These are phyloP conservation scores for Nasturtium officinale DNA, from an alignment of 345 rosid genomes.

Conservation along the genomic window DNA sequence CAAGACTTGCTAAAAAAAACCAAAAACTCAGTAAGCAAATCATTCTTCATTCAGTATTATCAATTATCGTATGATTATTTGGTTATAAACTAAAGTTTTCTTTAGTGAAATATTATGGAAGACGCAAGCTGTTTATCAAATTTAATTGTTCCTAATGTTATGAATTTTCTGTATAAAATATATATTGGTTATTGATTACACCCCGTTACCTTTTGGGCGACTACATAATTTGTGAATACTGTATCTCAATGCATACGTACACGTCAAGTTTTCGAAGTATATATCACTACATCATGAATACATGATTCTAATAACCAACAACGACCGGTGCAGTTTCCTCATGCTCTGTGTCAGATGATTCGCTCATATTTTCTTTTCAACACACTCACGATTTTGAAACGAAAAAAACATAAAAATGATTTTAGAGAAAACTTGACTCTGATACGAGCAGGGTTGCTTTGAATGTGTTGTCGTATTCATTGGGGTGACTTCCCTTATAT, in stretches of 20 bases:
- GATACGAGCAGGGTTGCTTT: too few species aligned
- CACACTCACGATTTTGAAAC: too few species aligned
- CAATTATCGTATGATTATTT: neutral
- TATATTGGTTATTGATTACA: neutral
- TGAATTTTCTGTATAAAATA: neutral
- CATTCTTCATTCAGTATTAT: neutral
- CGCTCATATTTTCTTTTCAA: too few species aligned
- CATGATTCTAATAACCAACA: neutral
- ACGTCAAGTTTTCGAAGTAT: neutral
- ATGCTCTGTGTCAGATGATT: too few species aligned
- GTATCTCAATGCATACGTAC: neutral
- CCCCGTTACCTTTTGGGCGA: conserved; percentile 2
- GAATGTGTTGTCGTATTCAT: too few species aligned
- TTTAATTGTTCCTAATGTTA: neutral
- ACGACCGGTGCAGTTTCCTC: neutral
- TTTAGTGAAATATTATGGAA: conserved; percentile 8
- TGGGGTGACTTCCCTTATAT: too few species aligned
- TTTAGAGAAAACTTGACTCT: too few species aligned
- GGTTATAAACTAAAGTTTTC: neutral
- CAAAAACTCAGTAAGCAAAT: neutral
- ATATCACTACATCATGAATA: neutral
- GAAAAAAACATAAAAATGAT: too few species aligned
- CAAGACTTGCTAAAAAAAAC: neutral
- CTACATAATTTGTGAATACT: neutral
- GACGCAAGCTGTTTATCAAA: neutral